A percentile compares a stretch with the other conserved stretches of the same genome.
These are phyloP conservation scores for Lodderomyces margitis DNA, from an alignment of 1,139 yeast genomes.

Conservation along the genomic window DNA sequence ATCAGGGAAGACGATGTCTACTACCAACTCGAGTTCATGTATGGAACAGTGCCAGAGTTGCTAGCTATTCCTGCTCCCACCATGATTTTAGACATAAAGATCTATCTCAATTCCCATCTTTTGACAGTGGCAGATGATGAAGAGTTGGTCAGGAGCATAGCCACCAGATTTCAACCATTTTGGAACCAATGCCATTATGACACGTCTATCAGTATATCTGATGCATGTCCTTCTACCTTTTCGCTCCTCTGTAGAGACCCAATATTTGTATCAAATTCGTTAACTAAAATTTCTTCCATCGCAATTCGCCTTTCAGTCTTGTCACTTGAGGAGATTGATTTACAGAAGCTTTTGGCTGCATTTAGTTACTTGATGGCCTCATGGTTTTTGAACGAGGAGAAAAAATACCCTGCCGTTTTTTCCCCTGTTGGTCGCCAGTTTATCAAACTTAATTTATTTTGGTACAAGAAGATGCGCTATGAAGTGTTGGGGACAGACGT, in stretches of 20 bases:
- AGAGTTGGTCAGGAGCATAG: slow-evolving; percentile 14
- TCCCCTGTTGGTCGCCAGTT: slow-evolving; percentile 34
- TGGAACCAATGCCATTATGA: slow-evolving; percentile 22
- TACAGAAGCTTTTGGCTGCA: slow-evolving; percentile 4
- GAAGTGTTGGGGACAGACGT: slow-evolving; percentile 3
- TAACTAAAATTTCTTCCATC: background rate
- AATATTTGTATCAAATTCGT: background rate
- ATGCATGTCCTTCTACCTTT: slow-evolving; percentile 7
- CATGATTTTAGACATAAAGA: slow-evolving; percentile 12
- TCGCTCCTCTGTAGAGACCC: slow-evolving; percentile 4
- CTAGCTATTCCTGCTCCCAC: slow-evolving; percentile 9
- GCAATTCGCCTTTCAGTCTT: slow-evolving; percentile 8
- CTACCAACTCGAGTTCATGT: slow-evolving; percentile 14
- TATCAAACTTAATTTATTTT: slow-evolving; percentile 23
- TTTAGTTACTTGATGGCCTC: slow-evolving; percentile 31
- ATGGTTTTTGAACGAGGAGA: slow-evolving; percentile 30
- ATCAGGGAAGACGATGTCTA: slow-evolving; percentile 15
- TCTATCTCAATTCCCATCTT: slow-evolving; percentile 17
- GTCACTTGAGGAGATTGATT: slow-evolving; percentile 13
- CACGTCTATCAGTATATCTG: slow-evolving; percentile 13
- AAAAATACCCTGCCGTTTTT: slow-evolving; percentile 33
- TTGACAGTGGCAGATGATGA: slow-evolving; percentile 14
- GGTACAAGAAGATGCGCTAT: slow-evolving; percentile 10
- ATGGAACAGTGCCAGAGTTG: background rate
- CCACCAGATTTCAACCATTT: slow-evolving; percentile 10